Evolutionary conservation across 345 rosid genomes (phyloP).

Genomic region (Combretum micranthum): DNA sequence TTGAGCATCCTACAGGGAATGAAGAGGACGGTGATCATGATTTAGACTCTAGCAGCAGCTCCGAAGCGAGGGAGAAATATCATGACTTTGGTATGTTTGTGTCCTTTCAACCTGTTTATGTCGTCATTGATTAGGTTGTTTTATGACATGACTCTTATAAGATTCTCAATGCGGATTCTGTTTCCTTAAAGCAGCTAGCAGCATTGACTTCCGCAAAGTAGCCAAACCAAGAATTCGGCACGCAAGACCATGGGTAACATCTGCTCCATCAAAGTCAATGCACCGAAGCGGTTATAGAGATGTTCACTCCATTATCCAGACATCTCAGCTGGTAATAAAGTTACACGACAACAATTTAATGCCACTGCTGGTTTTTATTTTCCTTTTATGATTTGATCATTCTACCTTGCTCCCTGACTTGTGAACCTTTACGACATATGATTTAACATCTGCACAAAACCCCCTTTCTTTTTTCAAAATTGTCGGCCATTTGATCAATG

Average conservation of each 20-base stretch:
- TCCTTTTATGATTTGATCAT: neutral
- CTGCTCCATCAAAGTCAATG: neutral
- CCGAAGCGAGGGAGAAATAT: conserved; percentile 49
- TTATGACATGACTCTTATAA: too few species aligned
- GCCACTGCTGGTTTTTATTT: neutral
- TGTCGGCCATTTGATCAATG: too few species aligned
- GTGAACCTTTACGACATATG: too few species aligned
- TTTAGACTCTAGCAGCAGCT: conserved; percentile 44
- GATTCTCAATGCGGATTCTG: neutral
- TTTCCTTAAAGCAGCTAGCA: neutral
- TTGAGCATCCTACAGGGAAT: conserved; percentile 71
- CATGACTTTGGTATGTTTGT: conserved; percentile 35
- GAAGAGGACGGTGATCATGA: conserved; percentile 52
- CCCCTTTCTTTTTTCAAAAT: too few species aligned
- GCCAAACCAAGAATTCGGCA: conserved; percentile 12
- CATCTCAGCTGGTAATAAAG: conserved; percentile 13
- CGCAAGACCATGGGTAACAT: conserved; percentile 6
- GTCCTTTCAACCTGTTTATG: neutral
- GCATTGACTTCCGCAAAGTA: conserved; percentile 7
- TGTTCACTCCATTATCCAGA: conserved; percentile 11
- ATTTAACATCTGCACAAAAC: too few species aligned
- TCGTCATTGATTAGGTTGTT: too few species aligned
- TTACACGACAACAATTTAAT: neutral
- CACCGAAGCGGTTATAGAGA: conserved; percentile 5
- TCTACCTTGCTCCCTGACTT: too few species aligned